These are phyloP conservation scores for Fermentozyma sake DNA, from an alignment of 1,139 yeast species.

Conservation along the genomic window DNA sequence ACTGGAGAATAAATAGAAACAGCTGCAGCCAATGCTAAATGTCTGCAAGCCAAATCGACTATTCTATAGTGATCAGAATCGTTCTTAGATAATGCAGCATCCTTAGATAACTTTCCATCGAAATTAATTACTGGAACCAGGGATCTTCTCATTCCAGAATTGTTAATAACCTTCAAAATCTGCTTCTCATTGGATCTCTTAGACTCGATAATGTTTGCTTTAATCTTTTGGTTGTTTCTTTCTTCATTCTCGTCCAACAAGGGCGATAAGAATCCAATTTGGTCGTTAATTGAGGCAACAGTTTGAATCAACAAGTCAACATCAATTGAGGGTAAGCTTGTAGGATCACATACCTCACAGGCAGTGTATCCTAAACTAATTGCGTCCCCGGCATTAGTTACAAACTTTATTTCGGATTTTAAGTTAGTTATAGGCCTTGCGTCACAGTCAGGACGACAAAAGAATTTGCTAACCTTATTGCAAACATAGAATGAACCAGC, in stretches of 20 bases:
- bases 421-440: slow-evolving; percentile 40
- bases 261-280: slow-evolving; percentile 56
- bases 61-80: slow-evolving; percentile 67
- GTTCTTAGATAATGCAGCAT: slow-evolving; percentile 42
- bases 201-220: slow-evolving; percentile 34
- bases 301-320: slow-evolving; percentile 51
- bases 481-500: slow-evolving; percentile 53
- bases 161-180: slow-evolving; percentile 20
- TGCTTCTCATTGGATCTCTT: slow-evolving; percentile 26
- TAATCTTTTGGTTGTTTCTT: slow-evolving; percentile 31
- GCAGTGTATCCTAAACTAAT: slow-evolving; percentile 40
- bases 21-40: slow-evolving; percentile 78
- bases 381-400: slow-evolving; percentile 41
- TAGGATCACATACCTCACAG: slow-evolving; percentile 52
- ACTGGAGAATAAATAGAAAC: slow-evolving; percentile 39
- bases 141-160: slow-evolving; percentile 19
- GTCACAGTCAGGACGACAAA: slow-evolving; percentile 72
- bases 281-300: slow-evolving; percentile 52
- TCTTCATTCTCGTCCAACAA: slow-evolving; percentile 46
- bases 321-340: slow-evolving; percentile 39
- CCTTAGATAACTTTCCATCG: slow-evolving; percentile 23
- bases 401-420: slow-evolving; percentile 44
- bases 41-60: slow-evolving; percentile 79
- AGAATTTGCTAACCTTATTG: slow-evolving; percentile 34
- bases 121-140: slow-evolving; percentile 26